phyloP scores from a whole-genome alignment of 2,329 filamentous ascomycete genomes.

The Knoxdaviesia proteae region DNA sequence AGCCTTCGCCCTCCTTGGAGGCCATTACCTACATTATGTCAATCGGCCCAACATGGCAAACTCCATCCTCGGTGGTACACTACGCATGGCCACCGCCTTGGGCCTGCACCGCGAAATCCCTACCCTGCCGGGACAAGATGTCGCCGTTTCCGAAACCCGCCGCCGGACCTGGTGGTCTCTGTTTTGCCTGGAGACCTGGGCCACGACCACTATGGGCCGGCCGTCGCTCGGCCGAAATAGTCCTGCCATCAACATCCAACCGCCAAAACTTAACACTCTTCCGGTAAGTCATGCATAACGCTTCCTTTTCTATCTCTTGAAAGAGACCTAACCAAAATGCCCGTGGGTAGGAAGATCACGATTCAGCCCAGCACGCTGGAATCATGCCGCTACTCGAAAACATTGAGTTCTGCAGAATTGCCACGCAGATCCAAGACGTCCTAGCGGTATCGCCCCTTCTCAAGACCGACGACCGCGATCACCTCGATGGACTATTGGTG shows the following conservation, averaged over 20 bases:
- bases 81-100: slow-evolving; percentile 54
- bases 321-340: no score
- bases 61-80: slow-evolving; percentile 46
- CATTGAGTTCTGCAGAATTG: slow-evolving; percentile 61
- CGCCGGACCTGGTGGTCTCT: slow-evolving; percentile 56
- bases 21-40: slow-evolving; percentile 60
- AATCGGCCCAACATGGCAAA: slow-evolving; percentile 62
- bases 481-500: slow-evolving; percentile 45
- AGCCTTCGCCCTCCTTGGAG: slow-evolving; percentile 48
- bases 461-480: slow-evolving; percentile 40
- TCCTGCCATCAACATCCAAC: slow-evolving; percentile 43
- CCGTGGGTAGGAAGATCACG: slow-evolving; percentile 8
- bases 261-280: slow-evolving; percentile 32
- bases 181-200: slow-evolving; percentile 57
- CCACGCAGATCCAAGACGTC: slow-evolving; percentile 56
- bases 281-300: slow-evolving; percentile 7
- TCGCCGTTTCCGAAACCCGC: slow-evolving; percentile 35
- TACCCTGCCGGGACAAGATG: slow-evolving; percentile 15
- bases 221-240: slow-evolving; percentile 49
- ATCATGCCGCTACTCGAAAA: slow-evolving; percentile 56
- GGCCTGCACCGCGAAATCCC: slow-evolving; percentile 46
- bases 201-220: slow-evolving; percentile 46
- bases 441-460: slow-evolving; percentile 50
- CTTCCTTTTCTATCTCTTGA: no score
- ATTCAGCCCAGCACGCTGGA: slow-evolving; percentile 37